Percentiles rank a stretch among this genome's conserved stretches.
phyloP scores from a whole-genome alignment of 306 rosid species.

The Dicorynia guianensis region DNA sequence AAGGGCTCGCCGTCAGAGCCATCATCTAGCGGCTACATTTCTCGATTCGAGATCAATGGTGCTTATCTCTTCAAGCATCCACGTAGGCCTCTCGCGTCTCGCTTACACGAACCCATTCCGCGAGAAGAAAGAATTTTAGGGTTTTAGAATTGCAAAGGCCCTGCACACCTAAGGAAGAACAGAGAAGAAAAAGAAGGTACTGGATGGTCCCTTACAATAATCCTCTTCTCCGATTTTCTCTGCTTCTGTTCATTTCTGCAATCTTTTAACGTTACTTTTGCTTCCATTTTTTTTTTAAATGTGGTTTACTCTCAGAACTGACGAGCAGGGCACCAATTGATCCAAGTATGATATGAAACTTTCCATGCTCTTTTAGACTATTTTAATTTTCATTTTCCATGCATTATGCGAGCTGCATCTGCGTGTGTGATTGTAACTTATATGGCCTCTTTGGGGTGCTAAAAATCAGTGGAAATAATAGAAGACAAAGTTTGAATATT shows the following conservation, averaged over 20 bases:
- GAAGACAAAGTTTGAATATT: neutral
- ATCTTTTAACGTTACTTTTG: neutral
- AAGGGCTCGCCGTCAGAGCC: neutral
- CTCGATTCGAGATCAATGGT: constrained; percentile 25
- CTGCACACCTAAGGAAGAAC: neutral
- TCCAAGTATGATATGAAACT: neutral
- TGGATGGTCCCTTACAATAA: neutral
- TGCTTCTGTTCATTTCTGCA: neutral
- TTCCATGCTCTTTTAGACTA: neutral
- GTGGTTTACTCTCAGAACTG: neutral
- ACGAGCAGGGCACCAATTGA: neutral
- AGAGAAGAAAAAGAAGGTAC: constrained; percentile 47
- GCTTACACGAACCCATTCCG: constrained; percentile 52
- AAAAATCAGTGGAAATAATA: constrained; percentile 2
- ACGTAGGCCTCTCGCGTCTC: neutral
- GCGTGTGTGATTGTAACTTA: neutral
- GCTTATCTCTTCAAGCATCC: neutral
- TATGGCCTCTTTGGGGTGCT: constrained; percentile 16
- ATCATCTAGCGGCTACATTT: constrained; percentile 37
- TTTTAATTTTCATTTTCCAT: neutral
- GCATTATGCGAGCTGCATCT: neutral
- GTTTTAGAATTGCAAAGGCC: constrained; percentile 47
- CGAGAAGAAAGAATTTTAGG: constrained; percentile 49
- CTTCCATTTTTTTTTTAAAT: neutral
- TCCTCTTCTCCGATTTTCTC: neutral